A percentile compares a stretch with the other conserved stretches of the same genome.
Conservation (phyloP, 352 stramenopile species). For the Phytophthora hybrid region DNA sequence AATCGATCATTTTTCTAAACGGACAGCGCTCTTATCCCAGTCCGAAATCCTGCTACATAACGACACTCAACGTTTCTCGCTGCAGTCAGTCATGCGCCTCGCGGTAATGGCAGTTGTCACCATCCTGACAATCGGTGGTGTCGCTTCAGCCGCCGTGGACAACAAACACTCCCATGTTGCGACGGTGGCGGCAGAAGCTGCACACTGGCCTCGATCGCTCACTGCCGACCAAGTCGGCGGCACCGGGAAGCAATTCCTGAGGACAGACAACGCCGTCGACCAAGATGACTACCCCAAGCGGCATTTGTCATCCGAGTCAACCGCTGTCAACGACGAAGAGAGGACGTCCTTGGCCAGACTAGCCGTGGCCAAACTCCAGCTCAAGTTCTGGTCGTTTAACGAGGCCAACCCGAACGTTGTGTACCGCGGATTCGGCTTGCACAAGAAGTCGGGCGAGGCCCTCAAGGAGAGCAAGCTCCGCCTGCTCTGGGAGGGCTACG, state of each 20-base stretch:
- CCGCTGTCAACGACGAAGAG: neutral
- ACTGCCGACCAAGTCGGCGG: neutral
- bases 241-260: neutral
- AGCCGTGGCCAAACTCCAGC: neutral
- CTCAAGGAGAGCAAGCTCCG: constrained; percentile 5
- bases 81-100: neutral
- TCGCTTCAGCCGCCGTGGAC: neutral
- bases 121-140: neutral
- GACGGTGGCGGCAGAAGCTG: neutral
- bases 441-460: neutral
- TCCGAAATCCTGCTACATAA: neutral
- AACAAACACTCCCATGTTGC: neutral
- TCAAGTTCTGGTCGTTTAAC: neutral
- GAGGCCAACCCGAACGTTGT: neutral
- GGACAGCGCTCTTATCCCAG: too few species aligned
- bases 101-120: neutral
- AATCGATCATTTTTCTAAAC: too few species aligned
- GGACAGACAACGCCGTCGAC: neutral
- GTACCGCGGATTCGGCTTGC: constrained; percentile 3
- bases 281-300: neutral
- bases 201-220: neutral
- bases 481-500: neutral
- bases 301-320: neutral
- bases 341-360: neutral
- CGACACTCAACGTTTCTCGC: neutral